These are phyloP conservation scores for Cordyceps pruinosa DNA, from an alignment of 2,329 filamentous ascomycete genomes.

Conservation along the genomic window DNA sequence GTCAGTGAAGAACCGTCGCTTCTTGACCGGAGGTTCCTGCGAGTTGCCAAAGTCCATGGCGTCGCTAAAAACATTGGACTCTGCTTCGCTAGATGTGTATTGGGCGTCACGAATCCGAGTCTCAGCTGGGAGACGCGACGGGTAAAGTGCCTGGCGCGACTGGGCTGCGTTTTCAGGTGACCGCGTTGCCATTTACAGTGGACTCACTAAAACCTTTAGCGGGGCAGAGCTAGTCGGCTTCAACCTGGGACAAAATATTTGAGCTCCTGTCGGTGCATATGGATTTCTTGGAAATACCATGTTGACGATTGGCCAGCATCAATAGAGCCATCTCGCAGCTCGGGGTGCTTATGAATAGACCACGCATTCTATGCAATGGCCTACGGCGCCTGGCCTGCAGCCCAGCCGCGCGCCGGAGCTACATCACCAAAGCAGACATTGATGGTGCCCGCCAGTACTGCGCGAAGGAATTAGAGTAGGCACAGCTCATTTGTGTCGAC, in stretches of 20 bases:
- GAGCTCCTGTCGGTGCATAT: constrained; percentile 1
- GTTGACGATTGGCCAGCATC: constrained; percentile 15
- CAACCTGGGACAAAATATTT: not conserved
- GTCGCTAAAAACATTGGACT: constrained; percentile 12
- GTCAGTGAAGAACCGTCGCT: constrained; percentile 32
- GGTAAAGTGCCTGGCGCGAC: constrained; percentile 22
- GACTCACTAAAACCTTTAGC: constrained; percentile 9
- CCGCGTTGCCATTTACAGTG: constrained; percentile 19
- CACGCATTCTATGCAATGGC: constrained; percentile 30
- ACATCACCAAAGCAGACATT: constrained; percentile 45
- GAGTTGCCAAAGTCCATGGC: constrained; percentile 34
- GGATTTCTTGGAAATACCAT: constrained; percentile 18
- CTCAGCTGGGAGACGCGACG: constrained; percentile 32
- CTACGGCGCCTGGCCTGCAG: constrained; percentile 29
- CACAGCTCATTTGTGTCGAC: not conserved
- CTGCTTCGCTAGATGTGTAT: constrained; percentile 8
- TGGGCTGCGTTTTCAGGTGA: constrained; percentile 37
- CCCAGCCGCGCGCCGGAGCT: constrained; percentile 29
- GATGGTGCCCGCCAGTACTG: constrained; percentile 49
- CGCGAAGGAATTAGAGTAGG: constrained; percentile 44
- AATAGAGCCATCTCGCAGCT: not conserved
- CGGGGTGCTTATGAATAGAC: constrained; percentile 31
- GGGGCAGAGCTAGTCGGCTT: not conserved
- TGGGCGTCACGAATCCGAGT: not conserved
- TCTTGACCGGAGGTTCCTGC: constrained; percentile 40